Evolutionary conservation across 352 stramenopile species (phyloP).

Genomic region (Phytophthora sojae): DNA sequence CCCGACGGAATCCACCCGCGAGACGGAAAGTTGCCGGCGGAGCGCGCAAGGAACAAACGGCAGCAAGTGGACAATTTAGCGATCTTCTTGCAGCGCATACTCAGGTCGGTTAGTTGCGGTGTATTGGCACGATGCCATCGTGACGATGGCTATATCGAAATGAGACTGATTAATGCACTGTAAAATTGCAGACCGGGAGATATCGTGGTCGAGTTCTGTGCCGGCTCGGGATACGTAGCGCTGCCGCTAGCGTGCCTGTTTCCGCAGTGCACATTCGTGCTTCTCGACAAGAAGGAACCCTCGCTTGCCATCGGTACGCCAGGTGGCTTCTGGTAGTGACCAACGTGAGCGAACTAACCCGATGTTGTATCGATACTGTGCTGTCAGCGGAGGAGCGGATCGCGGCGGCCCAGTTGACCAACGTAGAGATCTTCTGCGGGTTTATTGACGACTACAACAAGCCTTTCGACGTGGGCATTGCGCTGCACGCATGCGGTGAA

Average conservation of each 20-base stretch:
- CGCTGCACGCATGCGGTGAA: slow-evolving; percentile 82
- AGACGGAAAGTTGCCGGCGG: slow-evolving; percentile 63
- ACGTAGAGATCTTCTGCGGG: slow-evolving; percentile 80
- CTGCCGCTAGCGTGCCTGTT: slow-evolving; percentile 80
- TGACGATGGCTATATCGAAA: neutral
- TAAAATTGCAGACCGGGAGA: slow-evolving; percentile 57
- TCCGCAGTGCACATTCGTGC: slow-evolving; percentile 74
- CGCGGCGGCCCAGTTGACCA: slow-evolving; percentile 59
- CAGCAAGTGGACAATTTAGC: slow-evolving; percentile 84
- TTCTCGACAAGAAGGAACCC: slow-evolving; percentile 81
- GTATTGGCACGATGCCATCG: too few relatives aligned
- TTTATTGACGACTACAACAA: slow-evolving; percentile 76
- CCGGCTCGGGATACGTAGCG: slow-evolving; percentile 78
- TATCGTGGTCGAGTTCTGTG: slow-evolving; percentile 86
- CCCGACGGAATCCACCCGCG: slow-evolving; percentile 74
- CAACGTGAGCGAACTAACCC: neutral
- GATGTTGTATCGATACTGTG: neutral
- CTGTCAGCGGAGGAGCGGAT: slow-evolving; percentile 68
- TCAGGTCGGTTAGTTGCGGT: slow-evolving; percentile 44
- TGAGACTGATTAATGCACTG: slow-evolving; percentile 13
- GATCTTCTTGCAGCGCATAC: slow-evolving; percentile 68
- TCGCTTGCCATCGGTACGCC: slow-evolving; percentile 76
- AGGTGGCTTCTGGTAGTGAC: neutral
- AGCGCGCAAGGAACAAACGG: slow-evolving; percentile 72
- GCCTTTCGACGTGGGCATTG: slow-evolving; percentile 82